Evolutionary conservation across 495 filamentous ascomycete species (phyloP), one percentile per base, ranked within the genome.

Genomic region (Hypoxylon cercidicola): DNA sequence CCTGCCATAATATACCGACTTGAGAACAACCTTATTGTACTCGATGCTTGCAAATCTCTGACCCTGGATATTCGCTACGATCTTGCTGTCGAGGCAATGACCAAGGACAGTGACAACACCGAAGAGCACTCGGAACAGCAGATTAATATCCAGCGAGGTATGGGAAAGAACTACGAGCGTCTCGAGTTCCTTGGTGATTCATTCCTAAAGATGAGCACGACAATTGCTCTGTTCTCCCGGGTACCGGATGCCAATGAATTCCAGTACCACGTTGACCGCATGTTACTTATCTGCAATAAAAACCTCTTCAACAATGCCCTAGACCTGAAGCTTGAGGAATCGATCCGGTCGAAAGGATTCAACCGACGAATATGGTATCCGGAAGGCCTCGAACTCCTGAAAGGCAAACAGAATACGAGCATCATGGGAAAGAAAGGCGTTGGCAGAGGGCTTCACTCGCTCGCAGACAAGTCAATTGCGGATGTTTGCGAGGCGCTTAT

Each of bases 401-500:
- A 79, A 54, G 79, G 82, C 19, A 83, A 81, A 74, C 49, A 60
- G 46, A 62, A 66, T 40, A 58, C 21, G 20, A 65, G 65, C 41
- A 60, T 63, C 15, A 30, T 28, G 43, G 75, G 19, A 12, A 81
- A 78, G 6, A 78, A 85, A 56, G 72, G 75, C 19, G 43, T 18
- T 0, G 60, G 57, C 0, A 66, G 62, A 25, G 70, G 76, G n/a
- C 82, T 78, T 18, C 94, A 97, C 68, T 70, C 77, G 0, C 84
- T 99, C 5, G 90, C 86, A 2, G 90, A 97, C 70, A 99, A 99
- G 76, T 88, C 91, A 3, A 90, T 97, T 72, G 95, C 95, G n/a
- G 95, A 99, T 78, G 93, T 99, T 16, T 97, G 92, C 58, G 95
- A 99, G 74, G 95, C 95, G 2, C 71, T 98, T 62, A 98, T 99